These are phyloP conservation scores for Hypoxylon fuscum DNA, from an alignment of 495 filamentous ascomycete species.

Conservation along the genomic window DNA sequence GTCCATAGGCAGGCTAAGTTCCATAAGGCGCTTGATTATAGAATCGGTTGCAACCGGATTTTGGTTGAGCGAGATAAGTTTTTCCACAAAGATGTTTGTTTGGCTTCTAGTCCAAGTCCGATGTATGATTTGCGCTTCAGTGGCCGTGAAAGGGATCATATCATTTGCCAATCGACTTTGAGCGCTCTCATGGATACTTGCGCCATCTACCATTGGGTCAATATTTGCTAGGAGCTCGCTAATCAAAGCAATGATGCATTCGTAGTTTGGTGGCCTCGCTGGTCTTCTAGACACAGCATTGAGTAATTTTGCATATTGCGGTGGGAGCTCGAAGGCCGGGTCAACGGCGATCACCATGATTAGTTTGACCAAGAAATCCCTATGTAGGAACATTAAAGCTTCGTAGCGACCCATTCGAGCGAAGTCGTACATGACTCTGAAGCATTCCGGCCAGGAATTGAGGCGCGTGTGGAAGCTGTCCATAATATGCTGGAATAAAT, in stretches of 20 bases:
- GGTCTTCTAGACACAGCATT: conserved; percentile 58
- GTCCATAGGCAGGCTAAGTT: conserved; percentile 48
- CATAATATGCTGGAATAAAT: conserved; percentile 65
- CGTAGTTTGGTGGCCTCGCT: conserved; percentile 61
- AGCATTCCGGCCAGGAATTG: conserved; percentile 83
- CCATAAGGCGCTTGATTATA: conserved; percentile 56
- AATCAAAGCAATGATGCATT: conserved; percentile 62
- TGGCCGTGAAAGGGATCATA: conserved; percentile 47
- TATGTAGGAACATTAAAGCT: conserved; percentile 62
- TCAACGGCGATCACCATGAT: conserved; percentile 73
- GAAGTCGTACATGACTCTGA: conserved; percentile 71
- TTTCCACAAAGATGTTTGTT: conserved; percentile 59
- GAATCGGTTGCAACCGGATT: conserved; percentile 52
- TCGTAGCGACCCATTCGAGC: conserved; percentile 65
- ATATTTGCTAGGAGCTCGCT: conserved; percentile 60
- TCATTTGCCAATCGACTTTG: conserved; percentile 37
- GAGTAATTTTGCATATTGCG: conserved; percentile 55
- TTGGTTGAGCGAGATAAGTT: conserved; percentile 59
- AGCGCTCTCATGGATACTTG: conserved; percentile 52
- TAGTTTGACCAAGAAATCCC: conserved; percentile 63
- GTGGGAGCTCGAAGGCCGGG: conserved; percentile 49
- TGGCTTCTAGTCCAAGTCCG: conserved; percentile 49
- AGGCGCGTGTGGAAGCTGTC: conserved; percentile 60
- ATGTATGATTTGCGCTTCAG: conserved; percentile 55
- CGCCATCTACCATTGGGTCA: conserved; percentile 57